phyloP scores from a whole-genome alignment of 176 grass and related monocot genomes.

The Tuctoria greenei region DNA sequence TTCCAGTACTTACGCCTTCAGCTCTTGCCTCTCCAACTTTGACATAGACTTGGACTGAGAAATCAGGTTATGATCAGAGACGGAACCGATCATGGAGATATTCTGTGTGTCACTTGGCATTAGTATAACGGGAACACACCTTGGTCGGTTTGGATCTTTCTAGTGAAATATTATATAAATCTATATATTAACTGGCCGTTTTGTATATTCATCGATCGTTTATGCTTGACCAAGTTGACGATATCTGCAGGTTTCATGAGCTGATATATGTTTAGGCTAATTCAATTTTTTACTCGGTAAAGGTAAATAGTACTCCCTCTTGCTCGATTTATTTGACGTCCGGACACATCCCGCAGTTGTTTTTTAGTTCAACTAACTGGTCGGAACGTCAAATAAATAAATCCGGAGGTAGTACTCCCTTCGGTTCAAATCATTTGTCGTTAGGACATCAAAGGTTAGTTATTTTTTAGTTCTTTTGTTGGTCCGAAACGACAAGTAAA shows the following conservation, averaged over 20 bases:
- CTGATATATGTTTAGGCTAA: not conserved
- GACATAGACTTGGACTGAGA: constrained; percentile 36
- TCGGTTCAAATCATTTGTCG: too few species aligned
- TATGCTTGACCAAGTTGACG: not conserved
- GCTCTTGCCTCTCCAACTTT: constrained; percentile 19
- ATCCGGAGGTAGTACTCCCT: too few species aligned
- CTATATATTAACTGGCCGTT: not conserved
- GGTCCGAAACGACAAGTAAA: too few species aligned
- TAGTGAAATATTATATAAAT: not conserved
- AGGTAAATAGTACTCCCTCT: not conserved
- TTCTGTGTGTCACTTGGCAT: constrained; percentile 12
- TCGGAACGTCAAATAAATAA: too few species aligned
- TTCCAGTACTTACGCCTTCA: constrained; percentile 1
- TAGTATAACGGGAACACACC: not conserved
- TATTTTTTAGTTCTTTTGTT: too few species aligned
- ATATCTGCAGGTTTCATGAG: not conserved
- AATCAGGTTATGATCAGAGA: constrained; percentile 2
- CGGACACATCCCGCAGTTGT: too few species aligned
- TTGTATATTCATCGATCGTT: not conserved
- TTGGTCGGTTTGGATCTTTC: constrained; percentile 48
- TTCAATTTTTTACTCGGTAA: not conserved
- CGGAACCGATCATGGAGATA: constrained; percentile 2
- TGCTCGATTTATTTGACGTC: too few species aligned
- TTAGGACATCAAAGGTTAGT: too few species aligned
- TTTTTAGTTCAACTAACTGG: too few species aligned